Base-by-base conservation (phyloP, 306 rosid species). In the Ormosia semicastrata region DNA sequence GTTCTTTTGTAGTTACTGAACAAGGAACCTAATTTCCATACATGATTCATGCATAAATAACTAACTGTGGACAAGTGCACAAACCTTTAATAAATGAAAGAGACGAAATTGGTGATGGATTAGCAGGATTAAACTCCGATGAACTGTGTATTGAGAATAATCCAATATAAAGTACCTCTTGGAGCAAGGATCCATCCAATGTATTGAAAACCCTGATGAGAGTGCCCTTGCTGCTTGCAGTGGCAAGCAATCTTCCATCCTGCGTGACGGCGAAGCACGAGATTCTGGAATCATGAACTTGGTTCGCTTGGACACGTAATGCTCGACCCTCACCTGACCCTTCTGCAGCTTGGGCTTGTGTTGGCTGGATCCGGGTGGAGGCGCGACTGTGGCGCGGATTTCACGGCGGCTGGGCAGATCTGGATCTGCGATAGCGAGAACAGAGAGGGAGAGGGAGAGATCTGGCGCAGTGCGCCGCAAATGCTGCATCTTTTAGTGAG, bases 281-380 rank as follows among this genome's bases (percentile, higher is more conserved):
- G 5, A 94, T 88, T 58, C 87, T 75, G 3, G 95, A 94, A 72
- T 92, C 86, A n/a, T 94, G 60, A 87, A 92, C 81, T 90, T 94
- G 44, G 95, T 92, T 82, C 94, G 82, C 88, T 88, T 90, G 1
- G 94, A 80, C 33, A 87, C 92, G 43, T 87, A 94, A 84, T 85
- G 90, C 64, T 94, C 98, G 17, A 94, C 89, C 83, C 98, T 89
- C 44, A 90, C 80, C 73, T 94, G 97, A 15, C 97, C 98, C 84
- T 90, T 94, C 77, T 89, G 94, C 78, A 94, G n/a, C n/a, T n/a
- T n/a, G n/a, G n/a, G n/a, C n/a, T n/a, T n/a, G n/a, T n/a, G n/a
- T n/a, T n/a, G n/a, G n/a, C n/a, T n/a, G n/a, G n/a, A n/a, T n/a
- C n/a, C n/a, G n/a, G n/a, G n/a, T n/a, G n/a, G n/a, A n/a, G n/a